Conservation (phyloP, 1,284 basidiomycete species). For the Sporisorium reilianum region DNA sequence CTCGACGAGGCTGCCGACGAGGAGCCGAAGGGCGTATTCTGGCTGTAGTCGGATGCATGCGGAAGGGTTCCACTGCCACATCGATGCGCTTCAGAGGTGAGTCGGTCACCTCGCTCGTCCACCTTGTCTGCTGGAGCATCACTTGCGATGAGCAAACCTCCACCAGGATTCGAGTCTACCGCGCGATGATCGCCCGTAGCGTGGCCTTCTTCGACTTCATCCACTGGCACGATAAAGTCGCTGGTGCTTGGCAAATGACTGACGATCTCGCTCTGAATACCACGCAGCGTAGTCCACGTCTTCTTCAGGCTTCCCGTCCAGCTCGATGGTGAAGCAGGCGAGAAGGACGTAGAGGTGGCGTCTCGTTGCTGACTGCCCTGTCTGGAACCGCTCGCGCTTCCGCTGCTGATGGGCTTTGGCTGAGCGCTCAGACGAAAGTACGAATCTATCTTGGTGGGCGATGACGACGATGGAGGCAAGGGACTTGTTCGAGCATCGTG, state of each 20-base stretch:
- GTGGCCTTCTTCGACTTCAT: constrained; percentile 26
- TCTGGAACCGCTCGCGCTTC: not conserved
- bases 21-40: constrained; percentile 38
- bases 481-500: constrained; percentile 54
- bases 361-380: constrained; percentile 13
- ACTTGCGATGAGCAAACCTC: constrained; percentile 38
- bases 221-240: constrained; percentile 52
- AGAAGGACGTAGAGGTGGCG: constrained; percentile 9
- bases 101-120: constrained; percentile 2
- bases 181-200: constrained; percentile 3
- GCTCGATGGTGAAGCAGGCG: constrained; percentile 34
- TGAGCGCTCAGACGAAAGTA: constrained; percentile 38
- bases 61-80: constrained; percentile 17
- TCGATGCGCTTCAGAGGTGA: constrained; percentile 6
- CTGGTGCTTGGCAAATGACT: constrained; percentile 52
- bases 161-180: constrained; percentile 32
- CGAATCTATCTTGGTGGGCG: constrained; percentile 22
- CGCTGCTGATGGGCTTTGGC: constrained; percentile 31
- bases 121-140: constrained; percentile 5
- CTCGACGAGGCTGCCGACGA: constrained; percentile 13
- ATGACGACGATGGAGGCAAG: constrained; percentile 20
- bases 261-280: constrained; percentile 43
- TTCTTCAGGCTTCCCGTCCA: constrained; percentile 54
- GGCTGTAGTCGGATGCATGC: constrained; percentile 49
- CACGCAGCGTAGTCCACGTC: constrained; percentile 57